These are phyloP conservation scores for Vanrija sp. DNA, from an alignment of 1,284 basidiomycete genomes.

Conservation along the genomic window DNA sequence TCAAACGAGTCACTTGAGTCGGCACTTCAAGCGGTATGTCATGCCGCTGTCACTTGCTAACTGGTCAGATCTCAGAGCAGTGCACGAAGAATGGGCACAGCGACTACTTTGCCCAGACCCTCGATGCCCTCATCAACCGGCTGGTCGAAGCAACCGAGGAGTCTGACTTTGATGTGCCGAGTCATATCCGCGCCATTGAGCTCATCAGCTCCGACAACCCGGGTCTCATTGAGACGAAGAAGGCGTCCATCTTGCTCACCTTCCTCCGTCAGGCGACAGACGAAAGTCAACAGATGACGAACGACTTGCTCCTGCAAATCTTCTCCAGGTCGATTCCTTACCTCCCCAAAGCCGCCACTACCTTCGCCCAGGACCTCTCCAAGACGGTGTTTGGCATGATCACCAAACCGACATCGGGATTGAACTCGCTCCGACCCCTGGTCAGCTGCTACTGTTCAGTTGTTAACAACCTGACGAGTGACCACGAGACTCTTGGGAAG, in stretches of 20 bases:
- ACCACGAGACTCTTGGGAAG: constrained; percentile 69
- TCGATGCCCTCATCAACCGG: constrained; percentile 77
- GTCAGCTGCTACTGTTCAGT: constrained; percentile 87
- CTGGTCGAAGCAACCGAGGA: constrained; percentile 66
- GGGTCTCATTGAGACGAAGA: constrained; percentile 34
- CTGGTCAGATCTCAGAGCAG: constrained; percentile 2
- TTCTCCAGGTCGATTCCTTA: constrained; percentile 79
- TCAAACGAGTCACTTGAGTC: constrained; percentile 72
- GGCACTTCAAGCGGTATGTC: constrained; percentile 61
- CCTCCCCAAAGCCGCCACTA: constrained; percentile 80
- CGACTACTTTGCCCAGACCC: constrained; percentile 52
- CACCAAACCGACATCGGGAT: constrained; percentile 66
- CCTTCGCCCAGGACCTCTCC: constrained; percentile 81
- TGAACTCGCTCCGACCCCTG: constrained; percentile 78
- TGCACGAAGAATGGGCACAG: constrained; percentile 12
- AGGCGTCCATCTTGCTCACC: constrained; percentile 31
- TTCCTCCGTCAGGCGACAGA: constrained; percentile 32
- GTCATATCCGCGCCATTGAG: constrained; percentile 40
- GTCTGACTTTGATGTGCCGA: constrained; percentile 33
- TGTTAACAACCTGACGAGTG: constrained; percentile 78
- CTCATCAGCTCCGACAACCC: constrained; percentile 33
- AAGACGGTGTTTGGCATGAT: constrained; percentile 78
- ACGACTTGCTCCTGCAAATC: constrained; percentile 80
- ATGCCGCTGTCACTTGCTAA: background rate
- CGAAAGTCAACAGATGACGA: constrained; percentile 67